Conservation (phyloP, 2,329 filamentous ascomycete genomes). For the Ophiosphaerella narmari region DNA sequence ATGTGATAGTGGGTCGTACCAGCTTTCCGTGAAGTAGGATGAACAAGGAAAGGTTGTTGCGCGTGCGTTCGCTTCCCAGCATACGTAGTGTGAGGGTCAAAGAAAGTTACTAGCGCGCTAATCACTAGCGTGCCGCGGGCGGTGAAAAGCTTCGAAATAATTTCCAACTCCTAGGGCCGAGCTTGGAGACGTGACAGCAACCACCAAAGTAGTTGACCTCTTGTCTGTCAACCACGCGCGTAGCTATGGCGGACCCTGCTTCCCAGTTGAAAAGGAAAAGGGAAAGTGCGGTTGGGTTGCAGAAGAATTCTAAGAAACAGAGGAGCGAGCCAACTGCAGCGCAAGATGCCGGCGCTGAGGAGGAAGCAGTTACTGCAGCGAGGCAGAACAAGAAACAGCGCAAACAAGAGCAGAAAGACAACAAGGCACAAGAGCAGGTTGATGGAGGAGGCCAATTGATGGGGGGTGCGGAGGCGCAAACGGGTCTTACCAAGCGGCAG, state of each 20-base stretch:
- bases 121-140: conserved; percentile 24
- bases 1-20: conserved; percentile 7
- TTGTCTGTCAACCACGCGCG: neutral
- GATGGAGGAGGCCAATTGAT: neutral
- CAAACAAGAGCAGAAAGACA: conserved; percentile 6
- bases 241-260: conserved; percentile 31
- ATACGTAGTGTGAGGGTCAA: conserved; percentile 23
- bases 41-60: conserved; percentile 5
- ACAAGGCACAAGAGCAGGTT: neutral
- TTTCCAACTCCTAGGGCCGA: conserved; percentile 20
- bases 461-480: conserved; percentile 1
- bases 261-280: conserved; percentile 39
- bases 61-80: conserved; percentile 7
- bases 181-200: conserved; percentile 1
- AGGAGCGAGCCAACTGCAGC: conserved; percentile 23
- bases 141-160: conserved; percentile 38
- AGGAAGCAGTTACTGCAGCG: conserved; percentile 8
- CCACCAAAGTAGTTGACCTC: neutral
- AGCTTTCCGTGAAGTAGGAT: neutral
- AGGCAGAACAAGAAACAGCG: conserved; percentile 9
- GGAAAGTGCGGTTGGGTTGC: conserved; percentile 30
- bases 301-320: conserved; percentile 37
- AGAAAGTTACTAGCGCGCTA: conserved; percentile 38
- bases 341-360: conserved; percentile 13
- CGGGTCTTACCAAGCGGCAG: conserved; percentile 14